Evolutionary conservation across 2,329 filamentous ascomycete genomes (phyloP), one percentile per base, ranked within the genome.

Genomic region (Alternaria sp.): DNA sequence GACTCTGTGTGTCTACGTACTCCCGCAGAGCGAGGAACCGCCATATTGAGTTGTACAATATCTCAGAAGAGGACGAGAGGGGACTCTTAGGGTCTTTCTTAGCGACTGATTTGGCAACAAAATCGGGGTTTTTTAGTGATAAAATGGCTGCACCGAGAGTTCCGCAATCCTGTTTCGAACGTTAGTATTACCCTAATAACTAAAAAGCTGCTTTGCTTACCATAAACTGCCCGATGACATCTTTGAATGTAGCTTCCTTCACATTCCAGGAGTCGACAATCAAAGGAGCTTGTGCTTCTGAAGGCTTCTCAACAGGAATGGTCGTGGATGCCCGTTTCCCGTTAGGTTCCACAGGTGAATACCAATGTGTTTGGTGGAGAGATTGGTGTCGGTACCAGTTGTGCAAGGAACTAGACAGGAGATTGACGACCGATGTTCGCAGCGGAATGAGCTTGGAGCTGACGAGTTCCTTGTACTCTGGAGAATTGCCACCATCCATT

Each of bases 1-100:
- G 94, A 58, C 86, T 58, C 31, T 58, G 84, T 50, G 88, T 84
- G 67, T 95, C 87, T 45, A 96, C 84, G 71, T 97, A 99, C 24
- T 90, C 93, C 58, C 93, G 88, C 48, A 98, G 83, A 72, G 97
- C 92, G 23, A 99, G 83, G 78, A 97, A 95, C 54, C 93, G 87
- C 90, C 92, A 97, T 58, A 94, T 84, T 6, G 89, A 86, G 69
- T 97, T 91, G 17, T 92, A 81, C 24, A 85, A 80, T 54, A 94
- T 85, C 70, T 95, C 90, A 14, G 90, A 84, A 62, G 89, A 86
- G n/a, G 89, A 86, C 58, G 84, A 86, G 8, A 85, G 74, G 13
- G 77, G 71, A 17, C 75, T 75, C 21, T 72, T 63, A 17, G 74
- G 68, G 54, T 83, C 80, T 64, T 84, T 86, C 54, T 83, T 85